Conservation (phyloP, 176 grass and related monocot species). For the Alloteropsis semialata region DNA sequence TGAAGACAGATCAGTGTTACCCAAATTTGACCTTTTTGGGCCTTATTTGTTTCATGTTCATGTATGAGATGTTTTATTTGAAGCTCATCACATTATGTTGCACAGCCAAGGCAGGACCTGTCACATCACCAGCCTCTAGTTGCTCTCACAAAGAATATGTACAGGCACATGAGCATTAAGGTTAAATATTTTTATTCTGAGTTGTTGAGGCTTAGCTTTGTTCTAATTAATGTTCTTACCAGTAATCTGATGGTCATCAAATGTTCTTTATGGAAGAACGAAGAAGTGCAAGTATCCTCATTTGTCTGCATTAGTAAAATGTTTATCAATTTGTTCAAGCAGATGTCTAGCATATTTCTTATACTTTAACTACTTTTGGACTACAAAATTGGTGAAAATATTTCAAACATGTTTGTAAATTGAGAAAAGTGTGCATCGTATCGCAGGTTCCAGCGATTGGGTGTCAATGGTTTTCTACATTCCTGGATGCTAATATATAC, state of each 20-base stretch:
- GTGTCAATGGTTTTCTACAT: conserved; percentile 73
- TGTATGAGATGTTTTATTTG: background rate
- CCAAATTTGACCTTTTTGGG: conserved; percentile 5
- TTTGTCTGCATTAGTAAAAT: background rate
- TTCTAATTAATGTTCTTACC: background rate
- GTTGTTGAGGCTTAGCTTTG: background rate
- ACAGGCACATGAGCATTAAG: background rate
- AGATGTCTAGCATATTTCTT: conserved; percentile 2
- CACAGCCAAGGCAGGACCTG: background rate
- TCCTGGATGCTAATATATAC: conserved; percentile 63
- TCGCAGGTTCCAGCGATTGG: conserved; percentile 69
- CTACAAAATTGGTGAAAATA: background rate
- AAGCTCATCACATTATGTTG: background rate
- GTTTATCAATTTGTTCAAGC: background rate
- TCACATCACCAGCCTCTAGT: background rate
- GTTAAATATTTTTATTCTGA: background rate
- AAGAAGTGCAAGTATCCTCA: background rate
- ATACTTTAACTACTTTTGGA: background rate
- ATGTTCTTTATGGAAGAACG: background rate
- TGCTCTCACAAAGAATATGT: background rate
- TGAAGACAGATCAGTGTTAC: background rate
- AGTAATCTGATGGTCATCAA: background rate
- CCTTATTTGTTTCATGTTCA: background rate
- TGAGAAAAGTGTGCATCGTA: conserved; percentile 18
- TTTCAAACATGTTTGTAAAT: conserved; percentile 15